Conservation (phyloP, 148 eudicot genomes). For the Rhododendron mucronatum region DNA sequence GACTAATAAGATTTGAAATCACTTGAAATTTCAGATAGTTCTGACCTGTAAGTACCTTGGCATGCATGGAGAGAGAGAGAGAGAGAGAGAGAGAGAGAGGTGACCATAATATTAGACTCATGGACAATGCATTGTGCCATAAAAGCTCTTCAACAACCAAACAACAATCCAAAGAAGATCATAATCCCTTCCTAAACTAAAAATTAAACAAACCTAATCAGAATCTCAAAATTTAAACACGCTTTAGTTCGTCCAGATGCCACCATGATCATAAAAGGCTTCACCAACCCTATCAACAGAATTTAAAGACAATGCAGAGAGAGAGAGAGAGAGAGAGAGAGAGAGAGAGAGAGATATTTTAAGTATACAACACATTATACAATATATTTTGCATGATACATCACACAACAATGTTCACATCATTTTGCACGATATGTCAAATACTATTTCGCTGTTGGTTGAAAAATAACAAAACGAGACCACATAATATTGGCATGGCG, state of each 20-base stretch:
- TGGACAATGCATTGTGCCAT: background rate
- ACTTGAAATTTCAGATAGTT: background rate
- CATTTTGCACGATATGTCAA: no score
- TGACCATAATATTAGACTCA: background rate
- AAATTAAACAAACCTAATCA: background rate
- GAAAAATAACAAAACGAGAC: no score
- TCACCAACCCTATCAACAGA: background rate
- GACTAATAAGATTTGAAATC: background rate
- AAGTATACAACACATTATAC: no score
- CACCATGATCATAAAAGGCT: background rate
- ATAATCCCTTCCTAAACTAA: background rate
- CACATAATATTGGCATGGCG: no score
- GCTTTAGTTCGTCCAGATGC: background rate
- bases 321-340: background rate
- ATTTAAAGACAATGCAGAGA: background rate
- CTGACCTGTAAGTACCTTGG: background rate
- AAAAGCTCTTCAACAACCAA: slow-evolving; percentile 13
- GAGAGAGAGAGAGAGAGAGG: background rate
- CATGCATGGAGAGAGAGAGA: background rate
- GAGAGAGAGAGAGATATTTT: no score
- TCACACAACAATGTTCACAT: no score
- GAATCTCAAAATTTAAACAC: background rate
- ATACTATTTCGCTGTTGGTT: background rate
- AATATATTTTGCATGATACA: no score
- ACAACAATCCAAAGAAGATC: background rate